Evolutionary conservation across 345 rosid genomes (phyloP).

Genomic region (Salix caprea): DNA sequence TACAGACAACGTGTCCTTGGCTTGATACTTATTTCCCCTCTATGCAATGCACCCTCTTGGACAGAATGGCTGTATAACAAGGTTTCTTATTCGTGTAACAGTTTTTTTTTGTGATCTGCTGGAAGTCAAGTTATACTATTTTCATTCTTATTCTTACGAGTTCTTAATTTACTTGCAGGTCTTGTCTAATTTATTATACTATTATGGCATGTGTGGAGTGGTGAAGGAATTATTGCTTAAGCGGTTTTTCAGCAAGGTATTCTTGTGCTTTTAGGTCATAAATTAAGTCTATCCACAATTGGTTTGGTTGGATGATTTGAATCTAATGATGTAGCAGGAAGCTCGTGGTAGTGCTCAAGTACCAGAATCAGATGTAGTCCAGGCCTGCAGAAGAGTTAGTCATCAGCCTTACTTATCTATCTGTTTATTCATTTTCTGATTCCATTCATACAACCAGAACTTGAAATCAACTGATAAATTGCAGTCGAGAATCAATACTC

Average conservation of each 20-base stretch:
- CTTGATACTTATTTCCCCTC: constrained; percentile 87
- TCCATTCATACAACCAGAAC: not conserved
- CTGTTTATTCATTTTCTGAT: not conserved
- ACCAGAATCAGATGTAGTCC: constrained; percentile 75
- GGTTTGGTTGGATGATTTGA: constrained; percentile 17
- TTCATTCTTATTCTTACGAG: constrained; percentile 1
- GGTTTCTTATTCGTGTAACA: constrained; percentile 37
- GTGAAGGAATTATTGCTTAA: constrained; percentile 82
- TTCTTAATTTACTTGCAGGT: constrained; percentile 45
- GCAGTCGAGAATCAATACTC: not conserved
- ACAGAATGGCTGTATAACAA: constrained; percentile 79
- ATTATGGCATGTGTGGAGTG: constrained; percentile 90
- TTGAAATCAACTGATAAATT: not conserved
- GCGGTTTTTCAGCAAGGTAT: constrained; percentile 91
- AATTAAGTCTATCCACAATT: constrained; percentile 4
- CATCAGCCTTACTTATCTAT: constrained; percentile 5
- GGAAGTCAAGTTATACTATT: not conserved
- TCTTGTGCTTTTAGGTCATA: constrained; percentile 12
- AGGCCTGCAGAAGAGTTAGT: constrained; percentile 81
- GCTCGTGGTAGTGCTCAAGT: constrained; percentile 74
- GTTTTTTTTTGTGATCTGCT: constrained; percentile 10
- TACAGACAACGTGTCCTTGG: constrained; percentile 85
- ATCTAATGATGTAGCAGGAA: constrained; percentile 51
- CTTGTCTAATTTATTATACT: constrained; percentile 76
- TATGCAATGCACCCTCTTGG: constrained; percentile 94